Evolutionary conservation across 2,329 filamentous ascomycete species (phyloP), one percentile per base, ranked within the genome.

Genomic region (Neonectria punicea): DNA sequence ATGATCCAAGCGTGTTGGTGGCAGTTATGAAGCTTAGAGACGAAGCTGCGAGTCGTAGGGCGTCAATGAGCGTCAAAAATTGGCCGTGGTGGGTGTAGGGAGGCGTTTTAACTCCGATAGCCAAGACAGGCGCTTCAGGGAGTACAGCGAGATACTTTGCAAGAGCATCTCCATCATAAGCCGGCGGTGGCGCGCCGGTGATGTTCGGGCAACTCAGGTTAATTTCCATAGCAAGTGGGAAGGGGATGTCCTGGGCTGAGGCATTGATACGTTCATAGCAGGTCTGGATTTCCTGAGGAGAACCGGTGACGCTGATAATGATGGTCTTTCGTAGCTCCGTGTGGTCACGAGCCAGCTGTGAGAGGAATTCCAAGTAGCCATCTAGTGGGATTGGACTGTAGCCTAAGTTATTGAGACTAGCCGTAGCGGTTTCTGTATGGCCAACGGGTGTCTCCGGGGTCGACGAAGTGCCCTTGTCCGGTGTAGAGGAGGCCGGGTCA

Each of bases 121-220:
- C 77, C 16, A 85, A 66, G 7, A 8, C 57, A 6, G 83, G 78
- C 3, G 75, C 67, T 0, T 67, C 44, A 0, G 81, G 78, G 0
- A 92, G 78, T 0, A 80, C 78, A 1, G 70, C 67, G 2, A 94
- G 79, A 66, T 93, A 93, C 5, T 78, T 77, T 0, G 75, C 67
- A 3, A 94, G 75, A 0, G 84, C 80, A 0, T 69, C 68, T 0
- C 81, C 77, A 8, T 86, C 84, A 75, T 94, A 94, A 0, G 92
- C 92, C 6, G 92, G 91, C 1, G 92, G 92, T 1, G 92, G 89
- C 51, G 86, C 85, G 18, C 81, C 80, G 0, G 86, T 83, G 54
- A 94, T 94, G 73, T 95, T 94, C 0, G 92, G 92, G 70, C 92
- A 94, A 34, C 88, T 91, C 32, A 94, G 86, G 74, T 95, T 95